phyloP scores from a whole-genome alignment of 83 land plant species.

The Larix sibirica region DNA sequence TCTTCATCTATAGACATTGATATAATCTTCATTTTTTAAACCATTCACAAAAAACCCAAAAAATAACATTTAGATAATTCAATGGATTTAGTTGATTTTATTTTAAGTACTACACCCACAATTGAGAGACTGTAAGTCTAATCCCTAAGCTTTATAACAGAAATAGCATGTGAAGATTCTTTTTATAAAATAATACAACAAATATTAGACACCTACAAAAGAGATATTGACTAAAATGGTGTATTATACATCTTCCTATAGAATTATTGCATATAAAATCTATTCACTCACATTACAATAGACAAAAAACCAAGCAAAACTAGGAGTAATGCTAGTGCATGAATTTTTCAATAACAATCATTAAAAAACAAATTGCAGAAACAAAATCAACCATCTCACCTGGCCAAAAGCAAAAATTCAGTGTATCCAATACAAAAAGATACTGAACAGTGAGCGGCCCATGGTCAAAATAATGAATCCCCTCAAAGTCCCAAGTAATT shows the following conservation, averaged over 20 bases:
- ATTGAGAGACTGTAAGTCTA: no score
- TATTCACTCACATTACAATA: background rate
- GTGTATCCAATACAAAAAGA: constrained; percentile 88
- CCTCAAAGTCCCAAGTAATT: constrained; percentile 94
- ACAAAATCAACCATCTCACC: constrained; percentile 45
- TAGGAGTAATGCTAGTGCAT: no score
- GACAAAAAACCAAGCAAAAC: background rate
- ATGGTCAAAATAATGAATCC: constrained; percentile 95
- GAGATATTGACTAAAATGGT: no score
- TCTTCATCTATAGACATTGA: no score
- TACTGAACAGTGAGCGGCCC: constrained; percentile 98
- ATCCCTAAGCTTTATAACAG: no score
- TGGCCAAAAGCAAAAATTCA: constrained; percentile 99
- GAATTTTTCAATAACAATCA: no score
- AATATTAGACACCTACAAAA: no score
- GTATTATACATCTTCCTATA: background rate
- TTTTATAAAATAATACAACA: no score
- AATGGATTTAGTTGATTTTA: background rate
- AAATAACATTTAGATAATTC: background rate
- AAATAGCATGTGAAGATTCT: no score
- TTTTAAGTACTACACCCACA: background rate
- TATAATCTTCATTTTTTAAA: background rate
- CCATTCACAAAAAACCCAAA: background rate
- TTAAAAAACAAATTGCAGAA: background rate
- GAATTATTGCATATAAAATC: background rate